Conservation (phyloP, 163 green algal species). For the Scenedesmus sp. region DNA sequence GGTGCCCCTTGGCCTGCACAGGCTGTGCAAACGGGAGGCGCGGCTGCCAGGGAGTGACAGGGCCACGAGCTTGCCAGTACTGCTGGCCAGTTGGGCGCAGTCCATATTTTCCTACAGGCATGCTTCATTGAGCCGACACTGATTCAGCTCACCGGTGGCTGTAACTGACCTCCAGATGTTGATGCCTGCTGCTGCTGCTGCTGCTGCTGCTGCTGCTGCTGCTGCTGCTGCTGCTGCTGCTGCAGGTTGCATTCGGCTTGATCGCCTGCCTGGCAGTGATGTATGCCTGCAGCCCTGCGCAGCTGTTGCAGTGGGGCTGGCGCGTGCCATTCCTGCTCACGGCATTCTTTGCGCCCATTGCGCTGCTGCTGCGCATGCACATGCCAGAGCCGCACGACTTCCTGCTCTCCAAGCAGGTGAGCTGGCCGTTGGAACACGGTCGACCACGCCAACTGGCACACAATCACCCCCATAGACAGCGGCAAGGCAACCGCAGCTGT, state of each 20-base stretch:
- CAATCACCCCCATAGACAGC: too few species aligned
- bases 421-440: not conserved
- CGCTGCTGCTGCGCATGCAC: conserved; percentile 13
- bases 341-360: not conserved
- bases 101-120: too few species aligned
- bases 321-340: conserved; percentile 34
- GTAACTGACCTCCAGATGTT: not conserved
- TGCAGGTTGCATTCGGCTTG: not conserved
- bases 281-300: not conserved
- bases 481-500: too few species aligned
- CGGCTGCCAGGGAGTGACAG: too few species aligned
- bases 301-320: conserved; percentile 42
- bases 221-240: not conserved
- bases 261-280: not conserved
- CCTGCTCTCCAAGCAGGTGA: not conserved
- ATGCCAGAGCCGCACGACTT: conserved; percentile 5
- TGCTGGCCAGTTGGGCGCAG: too few species aligned
- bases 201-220: not conserved
- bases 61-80: too few species aligned
- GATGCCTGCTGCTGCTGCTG: not conserved
- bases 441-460: too few species aligned
- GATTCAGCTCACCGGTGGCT: too few species aligned
- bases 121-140: too few species aligned
- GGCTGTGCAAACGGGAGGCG: too few species aligned
- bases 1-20: too few species aligned